Evolutionary conservation across 2,329 filamentous ascomycete genomes (phyloP).

Genomic region (Diaporthe nobilis): DNA sequence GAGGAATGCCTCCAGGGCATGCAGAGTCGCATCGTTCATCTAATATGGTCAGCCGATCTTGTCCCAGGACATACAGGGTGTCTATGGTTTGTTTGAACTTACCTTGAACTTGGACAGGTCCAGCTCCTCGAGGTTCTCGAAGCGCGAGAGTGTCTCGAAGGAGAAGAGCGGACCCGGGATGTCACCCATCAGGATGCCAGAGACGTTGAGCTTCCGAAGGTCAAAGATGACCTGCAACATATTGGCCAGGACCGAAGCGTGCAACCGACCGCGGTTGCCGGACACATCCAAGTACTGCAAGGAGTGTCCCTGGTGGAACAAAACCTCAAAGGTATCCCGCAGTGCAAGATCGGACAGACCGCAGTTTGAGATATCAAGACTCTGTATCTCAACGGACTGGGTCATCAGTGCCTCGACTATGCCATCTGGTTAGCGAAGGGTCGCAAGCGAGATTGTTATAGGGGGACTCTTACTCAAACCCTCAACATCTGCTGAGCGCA

Average conservation of each 20-base stretch:
- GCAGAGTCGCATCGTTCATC: slow-evolving; percentile 65
- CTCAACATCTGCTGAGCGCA: slow-evolving; percentile 62
- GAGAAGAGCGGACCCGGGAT: slow-evolving; percentile 62
- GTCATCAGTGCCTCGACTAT: slow-evolving; percentile 49
- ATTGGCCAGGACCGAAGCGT: slow-evolving; percentile 60
- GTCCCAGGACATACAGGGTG: background rate
- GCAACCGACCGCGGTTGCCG: slow-evolving; percentile 65
- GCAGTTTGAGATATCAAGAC: slow-evolving; percentile 66
- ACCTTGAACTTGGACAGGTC: slow-evolving; percentile 69
- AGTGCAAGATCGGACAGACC: slow-evolving; percentile 65
- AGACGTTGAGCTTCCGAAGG: slow-evolving; percentile 65
- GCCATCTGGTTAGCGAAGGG: slow-evolving; percentile 10
- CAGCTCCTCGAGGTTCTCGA: slow-evolving; percentile 65
- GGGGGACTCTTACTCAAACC: slow-evolving; percentile 59
- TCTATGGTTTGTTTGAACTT: slow-evolving; percentile 41
- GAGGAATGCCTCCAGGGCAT: slow-evolving; percentile 63
- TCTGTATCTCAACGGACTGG: slow-evolving; percentile 57
- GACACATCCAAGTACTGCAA: slow-evolving; percentile 67
- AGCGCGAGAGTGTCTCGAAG: slow-evolving; percentile 57
- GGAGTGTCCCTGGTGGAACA: slow-evolving; percentile 60
- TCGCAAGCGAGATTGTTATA: slow-evolving; percentile 25
- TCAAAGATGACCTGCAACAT: slow-evolving; percentile 59
- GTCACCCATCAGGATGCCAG: slow-evolving; percentile 64
- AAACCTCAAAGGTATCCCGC: slow-evolving; percentile 61
- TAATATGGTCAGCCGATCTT: slow-evolving; percentile 44